phyloP scores from a whole-genome alignment of 1,284 basidiomycete species.

The Moesziomyces parantarcticus region DNA sequence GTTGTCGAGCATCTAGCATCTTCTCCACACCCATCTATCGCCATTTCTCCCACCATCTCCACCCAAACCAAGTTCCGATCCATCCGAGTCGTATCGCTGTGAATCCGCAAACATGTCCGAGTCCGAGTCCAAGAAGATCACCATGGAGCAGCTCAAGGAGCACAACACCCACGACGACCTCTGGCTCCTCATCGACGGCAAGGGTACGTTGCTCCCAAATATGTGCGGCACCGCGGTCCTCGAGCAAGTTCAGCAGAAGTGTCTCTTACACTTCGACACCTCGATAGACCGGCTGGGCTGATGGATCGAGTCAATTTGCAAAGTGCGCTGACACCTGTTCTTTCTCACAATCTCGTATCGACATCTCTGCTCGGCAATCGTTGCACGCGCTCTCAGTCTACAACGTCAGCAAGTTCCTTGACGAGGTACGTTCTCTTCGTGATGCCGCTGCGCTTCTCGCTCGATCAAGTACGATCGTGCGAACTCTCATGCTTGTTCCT shows the following conservation, averaged over 20 bases:
- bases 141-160: slow-evolving; percentile 62
- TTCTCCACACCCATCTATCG: background rate
- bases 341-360: background rate
- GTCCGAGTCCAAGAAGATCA: slow-evolving; percentile 57
- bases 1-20: background rate
- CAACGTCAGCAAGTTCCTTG: slow-evolving; percentile 91
- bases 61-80: background rate
- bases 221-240: no score
- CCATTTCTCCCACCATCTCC: background rate
- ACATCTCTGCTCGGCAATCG: background rate
- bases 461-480: no score
- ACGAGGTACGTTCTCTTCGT: slow-evolving; percentile 78
- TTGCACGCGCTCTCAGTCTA: slow-evolving; percentile 76
- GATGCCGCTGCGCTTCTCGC: no score
- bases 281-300: no score
- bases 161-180: slow-evolving; percentile 63
- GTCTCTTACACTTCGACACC: no score
- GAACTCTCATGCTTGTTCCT: background rate
- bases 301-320: background rate
- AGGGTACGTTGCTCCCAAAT: slow-evolving; percentile 44
- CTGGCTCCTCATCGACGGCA: slow-evolving; percentile 66
- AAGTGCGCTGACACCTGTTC: slow-evolving; percentile 1
- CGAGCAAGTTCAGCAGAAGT: no score
- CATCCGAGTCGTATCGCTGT: background rate
- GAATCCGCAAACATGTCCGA: slow-evolving; percentile 27